A percentile compares a stretch with the other conserved stretches of the same genome.
Conservation (phyloP, 768 basidiomycete species). For the Hortiboletus flavorubellus region DNA sequence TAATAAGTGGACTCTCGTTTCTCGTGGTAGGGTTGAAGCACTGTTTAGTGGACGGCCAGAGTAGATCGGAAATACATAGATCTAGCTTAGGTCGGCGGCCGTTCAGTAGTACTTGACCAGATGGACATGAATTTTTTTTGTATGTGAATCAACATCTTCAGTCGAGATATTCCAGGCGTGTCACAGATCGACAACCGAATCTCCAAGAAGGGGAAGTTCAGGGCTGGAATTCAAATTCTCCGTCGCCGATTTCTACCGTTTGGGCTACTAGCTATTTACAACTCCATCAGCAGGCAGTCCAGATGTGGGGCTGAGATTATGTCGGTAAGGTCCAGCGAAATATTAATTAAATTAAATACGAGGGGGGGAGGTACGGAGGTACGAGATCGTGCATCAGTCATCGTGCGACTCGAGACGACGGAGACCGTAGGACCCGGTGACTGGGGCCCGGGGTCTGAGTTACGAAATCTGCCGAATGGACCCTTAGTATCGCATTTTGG, state of each 20-base stretch:
- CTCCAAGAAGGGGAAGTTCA: not conserved
- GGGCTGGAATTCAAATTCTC: not conserved
- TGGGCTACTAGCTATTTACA: no score
- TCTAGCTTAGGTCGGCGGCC: not conserved
- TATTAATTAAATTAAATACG: no score
- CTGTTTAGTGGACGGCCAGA: not conserved
- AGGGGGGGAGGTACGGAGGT: no score
- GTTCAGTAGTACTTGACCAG: not conserved
- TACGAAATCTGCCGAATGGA: no score
- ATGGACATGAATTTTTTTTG: not conserved
- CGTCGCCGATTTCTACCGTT: not conserved
- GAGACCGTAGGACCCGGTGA: no score
- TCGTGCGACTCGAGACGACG: no score
- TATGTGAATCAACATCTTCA: not conserved
- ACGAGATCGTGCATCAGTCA: no score
- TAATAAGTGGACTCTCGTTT: not conserved
- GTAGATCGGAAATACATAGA: not conserved
- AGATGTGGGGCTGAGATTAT: no score
- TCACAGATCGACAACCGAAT: not conserved
- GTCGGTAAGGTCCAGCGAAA: no score
- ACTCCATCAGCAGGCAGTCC: no score
- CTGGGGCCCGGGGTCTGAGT: no score
- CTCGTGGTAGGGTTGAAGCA: not conserved
- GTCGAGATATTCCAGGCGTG: not conserved
- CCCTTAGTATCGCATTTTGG: no score